Evolutionary conservation across 169 alveolate genomes (phyloP), one percentile per base, ranked within the genome.

Genomic region (Plasmodium relictum): DNA sequence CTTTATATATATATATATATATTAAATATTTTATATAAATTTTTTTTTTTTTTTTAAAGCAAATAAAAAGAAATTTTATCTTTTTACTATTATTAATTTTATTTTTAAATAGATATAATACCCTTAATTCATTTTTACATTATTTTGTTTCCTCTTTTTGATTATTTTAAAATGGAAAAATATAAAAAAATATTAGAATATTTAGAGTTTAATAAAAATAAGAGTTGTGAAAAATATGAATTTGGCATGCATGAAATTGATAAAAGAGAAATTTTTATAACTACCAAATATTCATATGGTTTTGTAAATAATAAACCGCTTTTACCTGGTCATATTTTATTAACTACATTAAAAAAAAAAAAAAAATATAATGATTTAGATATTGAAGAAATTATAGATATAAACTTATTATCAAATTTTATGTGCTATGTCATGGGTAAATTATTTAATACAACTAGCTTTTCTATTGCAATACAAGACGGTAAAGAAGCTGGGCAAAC

Each of bases 401-500:
- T 83, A 54, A 68, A 83, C 56, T 83, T 83, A 41, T 39, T 83
- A 59, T 66, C 85, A 20, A 83, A 83, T 52, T 83, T 83, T 83
- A 83, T 83, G 83, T 68, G 83, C 62, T 68, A 87, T 70, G 66
- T 73, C n/a, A 71, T 73, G 78, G 92, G 88, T 1, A 45, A 31
- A 42, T 26, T 87, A 73, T 61, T 39, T 65, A 74, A 73, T 59
- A 65, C 88, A 14, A 58, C 63, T 7, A 26, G 50, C 18, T 56
- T 85, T 45, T 70, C 88, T 26, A 45, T 72, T 31, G 86, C 76
- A 9, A 70, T 93, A 18, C 96, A 97, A 94, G 98, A 97, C 88
- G 98, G 98, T 12, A 92, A 89, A 68, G 98, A 93, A 20, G 97
- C 98, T 2, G 98, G 98, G 0, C 98, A 96, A 93, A 96, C 98